These are phyloP conservation scores for Arabidopsis hybrid DNA, from an alignment of 441 rosid species.

Conservation along the genomic window DNA sequence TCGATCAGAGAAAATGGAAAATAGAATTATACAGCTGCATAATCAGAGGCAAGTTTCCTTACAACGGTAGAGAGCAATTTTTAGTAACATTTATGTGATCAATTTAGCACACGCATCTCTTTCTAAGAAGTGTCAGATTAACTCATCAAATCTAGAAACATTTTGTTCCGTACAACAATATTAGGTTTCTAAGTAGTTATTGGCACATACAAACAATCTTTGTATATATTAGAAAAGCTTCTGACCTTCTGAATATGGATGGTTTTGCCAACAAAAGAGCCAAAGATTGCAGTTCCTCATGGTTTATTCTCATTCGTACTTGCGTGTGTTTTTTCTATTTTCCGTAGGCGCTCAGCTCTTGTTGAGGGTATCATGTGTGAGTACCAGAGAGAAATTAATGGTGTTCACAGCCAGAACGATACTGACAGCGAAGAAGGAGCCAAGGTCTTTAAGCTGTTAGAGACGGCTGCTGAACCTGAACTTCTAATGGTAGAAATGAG, in stretches of 20 bases:
- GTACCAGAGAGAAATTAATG: conserved; percentile 56
- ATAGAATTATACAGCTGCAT: conserved; percentile 59
- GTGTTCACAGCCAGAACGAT: conserved; percentile 56
- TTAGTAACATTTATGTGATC: conserved; percentile 31
- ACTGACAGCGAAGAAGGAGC: conserved; percentile 93
- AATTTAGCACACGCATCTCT: conserved; percentile 27
- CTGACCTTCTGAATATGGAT: conserved; percentile 24
- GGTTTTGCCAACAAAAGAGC: background rate
- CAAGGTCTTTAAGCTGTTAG: conserved; percentile 70
- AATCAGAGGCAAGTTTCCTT: conserved; percentile 57
- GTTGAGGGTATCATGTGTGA: conserved; percentile 77
- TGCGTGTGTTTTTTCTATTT: background rate
- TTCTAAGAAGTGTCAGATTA: conserved; percentile 13
- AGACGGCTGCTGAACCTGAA: conserved; percentile 93
- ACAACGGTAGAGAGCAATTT: background rate
- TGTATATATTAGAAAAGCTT: conserved; percentile 18
- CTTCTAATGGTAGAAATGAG: conserved; percentile 96
- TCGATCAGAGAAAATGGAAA: conserved; percentile 91
- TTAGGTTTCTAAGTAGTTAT: conserved; percentile 1
- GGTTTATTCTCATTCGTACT: conserved; percentile 19
- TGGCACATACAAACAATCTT: background rate
- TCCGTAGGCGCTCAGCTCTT: conserved; percentile 65
- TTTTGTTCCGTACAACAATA: conserved; percentile 6
- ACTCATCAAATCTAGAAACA: conserved; percentile 25
- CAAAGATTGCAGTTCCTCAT: conserved; percentile 8